A percentile compares a stretch with the other conserved stretches of the same genome.
Evolutionary conservation across 805 yeast species (phyloP).

Genomic region (Cyberlindnera mrakii): DNA sequence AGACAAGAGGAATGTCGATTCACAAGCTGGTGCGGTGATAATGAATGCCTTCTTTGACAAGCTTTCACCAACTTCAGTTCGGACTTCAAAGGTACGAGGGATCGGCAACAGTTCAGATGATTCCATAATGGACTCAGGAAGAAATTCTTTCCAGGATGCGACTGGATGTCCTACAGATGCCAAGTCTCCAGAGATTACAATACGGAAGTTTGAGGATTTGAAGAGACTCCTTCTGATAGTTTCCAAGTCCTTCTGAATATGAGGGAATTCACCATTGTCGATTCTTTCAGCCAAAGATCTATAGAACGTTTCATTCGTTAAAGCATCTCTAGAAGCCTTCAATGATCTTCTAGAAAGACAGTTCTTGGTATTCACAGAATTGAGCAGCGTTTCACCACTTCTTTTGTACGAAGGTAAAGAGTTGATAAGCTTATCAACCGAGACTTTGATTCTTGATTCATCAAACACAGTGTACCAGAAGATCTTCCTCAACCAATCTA

Average conservation of each 20-base stretch:
- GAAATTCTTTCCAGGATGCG: conserved; percentile 42
- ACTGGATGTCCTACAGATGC: conserved; percentile 47
- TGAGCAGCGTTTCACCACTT: conserved; percentile 49
- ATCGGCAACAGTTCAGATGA: conserved; percentile 25
- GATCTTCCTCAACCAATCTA: conserved; percentile 69
- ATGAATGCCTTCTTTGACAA: conserved; percentile 54
- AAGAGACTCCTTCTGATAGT: conserved; percentile 46
- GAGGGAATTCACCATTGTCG: conserved; percentile 45
- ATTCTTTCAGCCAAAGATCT: conserved; percentile 42
- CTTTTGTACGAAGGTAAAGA: conserved; percentile 36
- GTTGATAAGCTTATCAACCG: conserved; percentile 36
- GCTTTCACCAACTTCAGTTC: conserved; percentile 48
- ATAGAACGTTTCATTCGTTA: conserved; percentile 56
- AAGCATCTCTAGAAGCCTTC: conserved; percentile 56
- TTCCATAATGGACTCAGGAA: conserved; percentile 13
- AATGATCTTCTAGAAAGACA: conserved; percentile 56
- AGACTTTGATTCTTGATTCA: conserved; percentile 58
- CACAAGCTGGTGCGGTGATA: conserved; percentile 76
- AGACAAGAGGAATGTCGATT: conserved; percentile 63
- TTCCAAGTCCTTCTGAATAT: conserved; percentile 46
- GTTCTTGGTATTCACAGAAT: conserved; percentile 50
- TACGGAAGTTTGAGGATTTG: conserved; percentile 52
- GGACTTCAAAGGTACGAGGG: conserved; percentile 48
- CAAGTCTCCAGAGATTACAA: conserved; percentile 68
- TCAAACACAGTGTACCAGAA: conserved; percentile 68